Evolutionary conservation across 2,329 filamentous ascomycete genomes (phyloP).

Genomic region (Nectriaceae sp.): DNA sequence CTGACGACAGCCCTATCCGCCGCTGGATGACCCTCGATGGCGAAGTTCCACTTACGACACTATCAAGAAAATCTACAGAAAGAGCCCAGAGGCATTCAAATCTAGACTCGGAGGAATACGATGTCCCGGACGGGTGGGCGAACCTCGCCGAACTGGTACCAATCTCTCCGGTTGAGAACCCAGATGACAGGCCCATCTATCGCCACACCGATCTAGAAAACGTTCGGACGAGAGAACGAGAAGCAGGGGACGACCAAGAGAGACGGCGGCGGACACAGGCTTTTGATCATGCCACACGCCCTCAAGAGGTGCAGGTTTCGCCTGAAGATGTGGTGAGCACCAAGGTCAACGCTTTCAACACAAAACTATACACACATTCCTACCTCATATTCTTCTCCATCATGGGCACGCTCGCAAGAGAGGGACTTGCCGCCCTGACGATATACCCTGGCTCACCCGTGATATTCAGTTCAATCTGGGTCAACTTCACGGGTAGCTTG

Average conservation of each 20-base stretch:
- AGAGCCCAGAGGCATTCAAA: neutral
- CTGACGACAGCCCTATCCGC: conserved; percentile 10
- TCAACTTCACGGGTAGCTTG: conserved; percentile 80
- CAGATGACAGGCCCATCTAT: neutral
- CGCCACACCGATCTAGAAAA: neutral
- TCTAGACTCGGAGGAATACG: neutral
- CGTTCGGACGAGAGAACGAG: neutral
- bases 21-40: conserved; percentile 14
- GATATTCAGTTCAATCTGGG: conserved; percentile 77
- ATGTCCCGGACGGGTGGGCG: neutral
- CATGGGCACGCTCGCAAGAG: conserved; percentile 79
- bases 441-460: conserved; percentile 77
- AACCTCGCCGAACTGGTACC: neutral
- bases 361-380: conserved; percentile 69
- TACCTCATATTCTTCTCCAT: conserved; percentile 86
- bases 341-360: conserved; percentile 51
- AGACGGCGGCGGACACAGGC: neutral
- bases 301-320: neutral
- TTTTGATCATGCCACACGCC: neutral
- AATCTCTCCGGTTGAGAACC: neutral
- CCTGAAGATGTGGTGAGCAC: conserved; percentile 6
- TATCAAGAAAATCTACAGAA: conserved; percentile 4
- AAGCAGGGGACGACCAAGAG: neutral
- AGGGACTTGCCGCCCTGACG: conserved; percentile 79
- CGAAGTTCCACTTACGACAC: conserved; percentile 10